Evolutionary conservation across 306 rosid genomes (phyloP), one percentile per base, ranked within the genome.

Genomic region (Corylus americana): DNA sequence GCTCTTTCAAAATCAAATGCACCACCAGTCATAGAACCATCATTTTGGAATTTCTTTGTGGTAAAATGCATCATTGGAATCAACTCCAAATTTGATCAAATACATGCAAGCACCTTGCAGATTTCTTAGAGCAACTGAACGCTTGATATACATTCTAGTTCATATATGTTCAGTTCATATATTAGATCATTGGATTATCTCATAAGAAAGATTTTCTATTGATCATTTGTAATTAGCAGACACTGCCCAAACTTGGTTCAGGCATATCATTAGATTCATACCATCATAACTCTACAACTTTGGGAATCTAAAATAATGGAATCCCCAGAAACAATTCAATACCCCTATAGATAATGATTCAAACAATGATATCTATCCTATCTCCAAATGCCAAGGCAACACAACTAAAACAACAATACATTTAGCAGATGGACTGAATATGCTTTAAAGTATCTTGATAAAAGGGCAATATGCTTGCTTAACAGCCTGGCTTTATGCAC

Each of bases 21-120:
- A 22, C 25, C 25, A 22, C 25, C 25, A 22, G 25, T 22, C 25
- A 22, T 22, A 22, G 25, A 22, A 22, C 25, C 25, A 22, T 22
- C 25, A 22, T 22, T 22, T 22, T 22, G 25, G 25, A 83, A 74
- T 74, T 82, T 83, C 74, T 80, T 91, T 91, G 88, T 18, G 58
- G 47, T 54, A 31, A 72, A 50, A 73, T 16, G 55, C 47, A 58
- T 29, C 63, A 49, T 31, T 16, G 71, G 70, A 80, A 63, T 53
- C 27, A 70, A 70, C 17, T 48, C 37, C 77, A 67, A 48, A 20
- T 20, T 29, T n/a, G 18, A 59, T 18, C 17, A 25, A 70, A 57
- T 5, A 20, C 55, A 4, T 12, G 68, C 13, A 22, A 29, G 42
- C 17, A 62, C 8, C 29, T 25, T 14, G 13, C 13, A 62, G 16